These are phyloP conservation scores for Ogataea methanolica DNA, from an alignment of 805 yeast genomes.

Conservation along the genomic window DNA sequence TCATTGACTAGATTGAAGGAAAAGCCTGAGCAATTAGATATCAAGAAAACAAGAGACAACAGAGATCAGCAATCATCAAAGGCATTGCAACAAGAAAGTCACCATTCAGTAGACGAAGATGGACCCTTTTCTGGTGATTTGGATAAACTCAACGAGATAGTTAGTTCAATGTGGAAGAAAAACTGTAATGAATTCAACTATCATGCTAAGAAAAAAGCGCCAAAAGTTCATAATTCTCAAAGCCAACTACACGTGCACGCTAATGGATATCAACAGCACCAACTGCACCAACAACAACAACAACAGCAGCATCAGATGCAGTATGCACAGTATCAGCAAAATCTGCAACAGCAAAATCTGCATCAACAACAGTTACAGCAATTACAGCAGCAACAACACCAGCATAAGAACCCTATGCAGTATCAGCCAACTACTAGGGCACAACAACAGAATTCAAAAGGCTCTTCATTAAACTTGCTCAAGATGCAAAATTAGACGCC, in stretches of 20 bases:
- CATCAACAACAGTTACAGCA: background rate
- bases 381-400: background rate
- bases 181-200: slow-evolving; percentile 12
- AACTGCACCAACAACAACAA: slow-evolving; percentile 4
- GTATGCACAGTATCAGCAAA: background rate
- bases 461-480: slow-evolving; percentile 17
- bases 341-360: background rate
- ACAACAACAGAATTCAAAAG: slow-evolving; percentile 24
- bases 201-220: slow-evolving; percentile 1
- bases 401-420: slow-evolving; percentile 6
- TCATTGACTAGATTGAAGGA: slow-evolving; percentile 49
- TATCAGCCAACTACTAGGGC: slow-evolving; percentile 29
- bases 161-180: slow-evolving; percentile 14
- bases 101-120: background rate
- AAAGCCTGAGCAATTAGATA: slow-evolving; percentile 2
- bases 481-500: slow-evolving; percentile 14
- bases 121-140: slow-evolving; percentile 7
- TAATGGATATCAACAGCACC: slow-evolving; percentile 3
- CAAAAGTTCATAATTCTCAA: background rate
- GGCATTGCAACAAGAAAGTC: no score
- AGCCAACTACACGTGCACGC: background rate
- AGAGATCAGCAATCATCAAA: background rate
- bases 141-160: slow-evolving; percentile 9
- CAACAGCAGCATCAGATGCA: slow-evolving; percentile 1
- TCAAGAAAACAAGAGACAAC: slow-evolving; percentile 7